Evolutionary conservation across 108 stramenopile genomes (phyloP).

Genomic region (Conticribra guillardii): DNA sequence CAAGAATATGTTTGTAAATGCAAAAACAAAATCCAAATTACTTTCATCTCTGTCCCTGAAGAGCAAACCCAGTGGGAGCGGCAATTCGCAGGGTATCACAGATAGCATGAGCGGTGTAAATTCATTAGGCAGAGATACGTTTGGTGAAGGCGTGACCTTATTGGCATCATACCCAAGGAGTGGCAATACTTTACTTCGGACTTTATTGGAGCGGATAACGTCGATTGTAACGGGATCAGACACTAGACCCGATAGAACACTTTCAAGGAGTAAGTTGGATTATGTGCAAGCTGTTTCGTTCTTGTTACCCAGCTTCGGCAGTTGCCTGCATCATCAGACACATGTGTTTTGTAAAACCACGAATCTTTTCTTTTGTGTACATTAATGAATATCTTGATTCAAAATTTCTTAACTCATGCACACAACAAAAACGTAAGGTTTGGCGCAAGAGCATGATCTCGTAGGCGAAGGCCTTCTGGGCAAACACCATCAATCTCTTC

Average conservation of each 20-base stretch:
- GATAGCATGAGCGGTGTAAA: too few species aligned
- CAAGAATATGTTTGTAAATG: background rate
- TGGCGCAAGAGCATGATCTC: constrained; percentile 68
- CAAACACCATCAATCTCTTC: too few species aligned
- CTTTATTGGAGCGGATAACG: constrained; percentile 77
- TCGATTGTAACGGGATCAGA: constrained; percentile 93
- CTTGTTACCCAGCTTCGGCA: too few species aligned
- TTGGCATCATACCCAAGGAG: constrained; percentile 90
- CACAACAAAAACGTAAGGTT: constrained; percentile 39
- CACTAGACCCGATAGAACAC: constrained; percentile 85
- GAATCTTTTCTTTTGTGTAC: background rate
- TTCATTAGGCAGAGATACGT: constrained; percentile 1
- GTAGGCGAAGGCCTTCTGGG: constrained; percentile 87
- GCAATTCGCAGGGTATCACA: background rate
- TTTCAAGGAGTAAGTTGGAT: constrained; percentile 51
- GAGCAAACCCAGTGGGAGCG: background rate
- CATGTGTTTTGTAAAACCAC: too few species aligned
- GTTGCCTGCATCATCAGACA: too few species aligned
- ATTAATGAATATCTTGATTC: background rate
- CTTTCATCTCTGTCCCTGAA: background rate
- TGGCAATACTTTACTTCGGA: constrained; percentile 88
- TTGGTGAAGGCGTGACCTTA: constrained; percentile 49
- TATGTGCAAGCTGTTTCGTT: too few species aligned
- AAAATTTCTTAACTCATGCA: background rate
- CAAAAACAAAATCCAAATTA: background rate